Conservation (phyloP, 2,329 filamentous ascomycete species). For the Pseudocercospora pini-densiflorae region DNA sequence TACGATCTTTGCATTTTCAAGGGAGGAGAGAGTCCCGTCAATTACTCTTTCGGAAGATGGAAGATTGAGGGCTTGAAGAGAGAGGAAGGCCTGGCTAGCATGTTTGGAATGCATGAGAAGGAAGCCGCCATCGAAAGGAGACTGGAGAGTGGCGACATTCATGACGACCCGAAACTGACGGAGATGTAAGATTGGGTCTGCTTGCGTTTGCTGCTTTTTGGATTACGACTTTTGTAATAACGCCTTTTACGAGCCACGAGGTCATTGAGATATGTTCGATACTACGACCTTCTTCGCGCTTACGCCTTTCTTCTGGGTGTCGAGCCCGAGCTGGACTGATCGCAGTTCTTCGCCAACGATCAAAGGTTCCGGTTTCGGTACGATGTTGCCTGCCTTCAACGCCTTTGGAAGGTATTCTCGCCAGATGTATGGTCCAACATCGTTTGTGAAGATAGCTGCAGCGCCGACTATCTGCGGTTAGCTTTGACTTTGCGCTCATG, state of each 20-base stretch:
- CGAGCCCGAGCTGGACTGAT: constrained; percentile 43
- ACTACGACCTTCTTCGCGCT: constrained; percentile 46
- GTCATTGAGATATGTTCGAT: constrained; percentile 23
- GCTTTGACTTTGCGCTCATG: neutral
- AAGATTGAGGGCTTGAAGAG: constrained; percentile 29
- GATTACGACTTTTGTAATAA: neutral
- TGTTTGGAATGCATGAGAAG: constrained; percentile 24
- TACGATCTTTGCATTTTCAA: constrained; percentile 59
- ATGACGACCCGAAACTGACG: constrained; percentile 18
- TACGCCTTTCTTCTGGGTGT: constrained; percentile 45
- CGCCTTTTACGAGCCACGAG: constrained; percentile 14
- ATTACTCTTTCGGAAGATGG: constrained; percentile 47
- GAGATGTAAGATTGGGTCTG: neutral
- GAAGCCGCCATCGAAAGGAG: constrained; percentile 24
- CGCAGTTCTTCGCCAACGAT: constrained; percentile 45
- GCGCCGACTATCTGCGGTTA: constrained; percentile 23
- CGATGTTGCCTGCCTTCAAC: constrained; percentile 34
- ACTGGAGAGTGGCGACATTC: constrained; percentile 24
- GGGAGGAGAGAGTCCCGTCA: constrained; percentile 56
- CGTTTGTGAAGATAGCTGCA: constrained; percentile 32
- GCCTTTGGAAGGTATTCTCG: constrained; percentile 35
- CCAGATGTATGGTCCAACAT: constrained; percentile 37
- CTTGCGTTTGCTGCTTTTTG: neutral
- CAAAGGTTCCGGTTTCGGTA: constrained; percentile 40
- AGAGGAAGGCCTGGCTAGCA: constrained; percentile 26